Evolutionary conservation across 1,284 basidiomycete species (phyloP).

Genomic region (Amylostereum areolatum): DNA sequence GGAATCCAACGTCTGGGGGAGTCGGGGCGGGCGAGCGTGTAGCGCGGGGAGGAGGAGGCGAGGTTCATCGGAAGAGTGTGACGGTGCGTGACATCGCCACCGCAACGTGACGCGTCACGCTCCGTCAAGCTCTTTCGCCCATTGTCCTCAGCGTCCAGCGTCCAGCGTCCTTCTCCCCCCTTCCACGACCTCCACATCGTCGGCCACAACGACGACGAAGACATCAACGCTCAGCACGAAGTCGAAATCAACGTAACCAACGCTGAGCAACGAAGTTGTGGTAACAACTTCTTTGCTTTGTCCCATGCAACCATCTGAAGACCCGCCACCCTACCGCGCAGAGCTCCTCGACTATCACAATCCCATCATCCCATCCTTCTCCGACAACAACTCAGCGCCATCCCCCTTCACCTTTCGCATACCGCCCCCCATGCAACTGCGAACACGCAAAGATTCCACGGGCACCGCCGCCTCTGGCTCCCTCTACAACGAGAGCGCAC

Average conservation of each 20-base stretch:
- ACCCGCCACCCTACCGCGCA: background rate
- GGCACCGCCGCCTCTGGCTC: constrained; percentile 47
- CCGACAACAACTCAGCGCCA: too few species aligned
- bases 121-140: constrained; percentile 9
- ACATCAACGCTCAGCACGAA: too few species aligned
- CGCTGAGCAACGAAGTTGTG: too few species aligned
- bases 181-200: background rate
- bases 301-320: background rate
- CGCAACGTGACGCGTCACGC: constrained; percentile 6
- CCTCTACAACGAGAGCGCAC: constrained; percentile 59
- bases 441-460: constrained; percentile 18
- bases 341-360: too few species aligned
- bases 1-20: constrained; percentile 1
- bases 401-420: too few species aligned
- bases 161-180: background rate
- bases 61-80: constrained; percentile 2
- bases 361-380: too few species aligned
- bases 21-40: constrained; percentile 2
- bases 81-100: constrained; percentile 6
- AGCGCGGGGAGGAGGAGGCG: constrained; percentile 9
- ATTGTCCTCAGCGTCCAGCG: too few species aligned
- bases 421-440: constrained; percentile 18
- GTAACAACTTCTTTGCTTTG: background rate
- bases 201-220: too few species aligned
- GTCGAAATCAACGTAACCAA: too few species aligned